phyloP scores from a whole-genome alignment of 768 basidiomycete species.

The Pleurotus pulmonarius region DNA sequence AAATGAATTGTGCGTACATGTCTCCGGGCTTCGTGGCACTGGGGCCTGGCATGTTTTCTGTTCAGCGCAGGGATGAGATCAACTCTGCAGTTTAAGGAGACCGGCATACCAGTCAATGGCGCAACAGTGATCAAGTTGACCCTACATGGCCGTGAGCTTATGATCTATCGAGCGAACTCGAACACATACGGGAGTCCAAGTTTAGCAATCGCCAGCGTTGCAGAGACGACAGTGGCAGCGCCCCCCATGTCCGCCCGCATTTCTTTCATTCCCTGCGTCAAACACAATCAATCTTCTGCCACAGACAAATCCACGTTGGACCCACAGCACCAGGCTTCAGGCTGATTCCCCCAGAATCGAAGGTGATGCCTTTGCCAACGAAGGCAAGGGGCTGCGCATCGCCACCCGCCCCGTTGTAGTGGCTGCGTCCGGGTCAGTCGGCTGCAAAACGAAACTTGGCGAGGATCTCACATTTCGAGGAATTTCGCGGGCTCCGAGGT shows the following conservation, averaged over 20 bases:
- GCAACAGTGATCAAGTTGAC: constrained; percentile 72
- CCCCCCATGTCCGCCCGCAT: constrained; percentile 93
- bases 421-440: constrained; percentile 33
- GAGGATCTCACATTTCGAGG: constrained; percentile 65
- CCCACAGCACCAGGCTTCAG: constrained; percentile 71
- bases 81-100: too few relatives aligned
- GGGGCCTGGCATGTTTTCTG: constrained; percentile 80
- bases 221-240: constrained; percentile 72
- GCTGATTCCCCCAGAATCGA: constrained; percentile 86
- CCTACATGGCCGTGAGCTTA: constrained; percentile 27
- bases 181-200: constrained; percentile 68
- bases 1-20: constrained; percentile 43
- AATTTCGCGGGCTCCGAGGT: constrained; percentile 83
- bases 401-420: constrained; percentile 73
- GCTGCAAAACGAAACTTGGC: not conserved
- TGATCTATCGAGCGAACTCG: not conserved
- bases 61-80: not conserved
- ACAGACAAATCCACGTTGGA: constrained; percentile 1
- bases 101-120: constrained; percentile 45
- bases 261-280: constrained; percentile 65
- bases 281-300: too few relatives aligned
- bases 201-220: constrained; percentile 76
- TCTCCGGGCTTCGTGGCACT: constrained; percentile 82
- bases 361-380: constrained; percentile 89
- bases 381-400: constrained; percentile 63